Evolutionary conservation across 2,329 filamentous ascomycete genomes (phyloP).

Genomic region (Monosporascus cannonballus): DNA sequence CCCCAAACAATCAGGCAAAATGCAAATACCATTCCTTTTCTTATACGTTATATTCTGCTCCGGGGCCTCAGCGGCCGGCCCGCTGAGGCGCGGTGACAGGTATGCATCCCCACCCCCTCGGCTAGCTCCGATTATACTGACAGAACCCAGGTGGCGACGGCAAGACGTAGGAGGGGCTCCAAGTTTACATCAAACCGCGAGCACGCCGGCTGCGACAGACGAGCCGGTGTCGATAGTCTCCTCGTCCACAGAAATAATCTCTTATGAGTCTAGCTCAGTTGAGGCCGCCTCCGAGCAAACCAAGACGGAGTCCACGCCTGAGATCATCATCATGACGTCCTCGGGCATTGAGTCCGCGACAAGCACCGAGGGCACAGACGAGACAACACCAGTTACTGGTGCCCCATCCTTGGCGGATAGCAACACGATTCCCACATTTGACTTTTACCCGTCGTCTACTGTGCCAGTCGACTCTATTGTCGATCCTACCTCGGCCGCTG

Average conservation of each 20-base stretch:
- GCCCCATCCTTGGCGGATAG: not conserved
- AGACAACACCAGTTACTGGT: too few species aligned
- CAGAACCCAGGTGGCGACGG: constrained; percentile 15
- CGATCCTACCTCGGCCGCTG: too few species aligned
- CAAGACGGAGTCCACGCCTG: too few species aligned
- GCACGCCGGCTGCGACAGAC: constrained; percentile 8
- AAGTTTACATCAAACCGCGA: constrained; percentile 13
- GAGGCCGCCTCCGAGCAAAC: too few species aligned
- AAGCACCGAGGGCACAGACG: too few species aligned
- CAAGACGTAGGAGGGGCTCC: constrained; percentile 10
- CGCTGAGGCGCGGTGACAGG: constrained; percentile 22
- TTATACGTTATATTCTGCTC: constrained; percentile 23
- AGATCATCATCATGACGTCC: too few species aligned
- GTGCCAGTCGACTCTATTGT: not conserved
- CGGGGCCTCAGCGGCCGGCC: constrained; percentile 25
- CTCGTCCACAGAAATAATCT: not conserved
- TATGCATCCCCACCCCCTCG: constrained; percentile 10
- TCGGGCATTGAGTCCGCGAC: too few species aligned
- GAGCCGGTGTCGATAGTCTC: constrained; percentile 2
- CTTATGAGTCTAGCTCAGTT: too few species aligned
- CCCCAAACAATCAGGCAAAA: constrained; percentile 3
- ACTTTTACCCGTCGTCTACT: constrained; percentile 1
- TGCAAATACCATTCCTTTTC: constrained; percentile 22
- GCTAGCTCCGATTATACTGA: constrained; percentile 11
- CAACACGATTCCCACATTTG: not conserved